Percentiles rank a stretch among this genome's conserved stretches.
These are phyloP conservation scores for Penicillium olsonii DNA, from an alignment of 2,329 filamentous ascomycete genomes.

Conservation along the genomic window DNA sequence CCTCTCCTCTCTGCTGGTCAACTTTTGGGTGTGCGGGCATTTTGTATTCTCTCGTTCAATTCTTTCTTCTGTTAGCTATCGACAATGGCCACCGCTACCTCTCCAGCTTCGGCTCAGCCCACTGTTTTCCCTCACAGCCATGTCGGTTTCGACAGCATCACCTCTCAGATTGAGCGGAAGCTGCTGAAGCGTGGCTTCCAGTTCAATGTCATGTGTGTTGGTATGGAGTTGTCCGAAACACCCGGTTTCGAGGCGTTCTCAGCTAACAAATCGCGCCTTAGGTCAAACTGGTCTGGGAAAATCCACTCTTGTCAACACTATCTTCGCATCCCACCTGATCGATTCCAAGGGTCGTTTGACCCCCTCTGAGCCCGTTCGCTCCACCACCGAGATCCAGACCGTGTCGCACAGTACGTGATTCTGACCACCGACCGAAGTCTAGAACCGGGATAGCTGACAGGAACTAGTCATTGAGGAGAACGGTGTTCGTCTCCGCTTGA, in stretches of 20 bases:
- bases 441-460: slow-evolving; percentile 18
- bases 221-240: slow-evolving; percentile 59
- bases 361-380: slow-evolving; percentile 89
- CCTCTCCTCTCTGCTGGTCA: slow-evolving; percentile 10
- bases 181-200: slow-evolving; percentile 99
- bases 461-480: slow-evolving; percentile 89
- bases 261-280: slow-evolving; percentile 43
- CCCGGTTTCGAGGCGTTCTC: not conserved
- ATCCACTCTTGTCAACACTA: slow-evolving; percentile 99
- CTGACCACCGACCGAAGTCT: not conserved
- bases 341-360: slow-evolving; percentile 95
- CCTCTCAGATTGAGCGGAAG: slow-evolving; percentile 98
- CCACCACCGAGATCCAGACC: slow-evolving; percentile 96
- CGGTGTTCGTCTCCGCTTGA: slow-evolving; percentile 91
- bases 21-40: slow-evolving; percentile 7
- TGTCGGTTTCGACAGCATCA: slow-evolving; percentile 99
- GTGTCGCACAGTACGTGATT: slow-evolving; percentile 74
- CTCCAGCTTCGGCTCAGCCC: slow-evolving; percentile 50
- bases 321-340: slow-evolving; percentile 98
- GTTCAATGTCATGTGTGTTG: slow-evolving; percentile 99
- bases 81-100: slow-evolving; percentile 68
- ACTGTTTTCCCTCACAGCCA: slow-evolving; percentile 87
- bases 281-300: slow-evolving; percentile 98
- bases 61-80: slow-evolving; percentile 15
- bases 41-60: slow-evolving; percentile 2